Percentiles rank a stretch among this genome's conserved stretches.
phyloP scores from a whole-genome alignment of 805 yeast genomes.

The Spencermartinsiella europaea region DNA sequence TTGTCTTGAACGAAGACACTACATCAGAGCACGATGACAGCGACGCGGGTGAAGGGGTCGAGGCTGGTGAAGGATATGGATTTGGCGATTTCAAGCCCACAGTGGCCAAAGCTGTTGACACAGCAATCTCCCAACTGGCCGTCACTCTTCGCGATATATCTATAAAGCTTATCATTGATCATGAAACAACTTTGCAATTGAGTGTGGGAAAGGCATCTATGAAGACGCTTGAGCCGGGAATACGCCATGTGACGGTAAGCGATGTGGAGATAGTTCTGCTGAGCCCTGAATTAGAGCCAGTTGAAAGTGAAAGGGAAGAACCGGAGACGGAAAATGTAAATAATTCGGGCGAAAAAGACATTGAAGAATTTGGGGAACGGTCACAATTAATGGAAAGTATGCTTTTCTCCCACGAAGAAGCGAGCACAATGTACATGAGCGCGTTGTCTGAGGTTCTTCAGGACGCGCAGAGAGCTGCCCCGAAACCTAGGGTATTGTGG shows the following conservation, averaged over 20 bases:
- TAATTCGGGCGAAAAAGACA: slow-evolving; percentile 8
- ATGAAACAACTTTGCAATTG: slow-evolving; percentile 12
- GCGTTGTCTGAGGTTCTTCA: slow-evolving; percentile 54
- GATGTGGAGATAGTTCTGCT: slow-evolving; percentile 4
- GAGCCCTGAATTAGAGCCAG: not conserved
- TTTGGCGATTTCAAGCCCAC: slow-evolving; percentile 28
- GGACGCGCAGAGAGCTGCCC: slow-evolving; percentile 13
- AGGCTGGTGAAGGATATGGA: slow-evolving; percentile 26
- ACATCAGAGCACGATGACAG: slow-evolving; percentile 2
- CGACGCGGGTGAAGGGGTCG: slow-evolving; percentile 14
- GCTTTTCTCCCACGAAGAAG: slow-evolving; percentile 63
- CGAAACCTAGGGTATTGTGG: slow-evolving; percentile 6
- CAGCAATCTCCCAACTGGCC: slow-evolving; percentile 31
- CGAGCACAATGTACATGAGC: slow-evolving; percentile 74
- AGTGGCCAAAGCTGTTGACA: slow-evolving; percentile 34
- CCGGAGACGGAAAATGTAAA: not conserved
- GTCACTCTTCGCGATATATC: slow-evolving; percentile 18
- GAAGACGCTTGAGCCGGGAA: slow-evolving; percentile 7
- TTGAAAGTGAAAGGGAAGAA: slow-evolving; percentile 1
- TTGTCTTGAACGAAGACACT: slow-evolving; percentile 27
- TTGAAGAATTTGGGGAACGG: slow-evolving; percentile 12
- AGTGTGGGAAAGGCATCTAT: slow-evolving; percentile 1
- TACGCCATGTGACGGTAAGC: slow-evolving; percentile 1
- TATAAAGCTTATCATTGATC: slow-evolving; percentile 20
- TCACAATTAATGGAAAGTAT: slow-evolving; percentile 38